These are phyloP conservation scores for Stephania cephalantha DNA, from an alignment of 164 flowering plant species.

Conservation along the genomic window DNA sequence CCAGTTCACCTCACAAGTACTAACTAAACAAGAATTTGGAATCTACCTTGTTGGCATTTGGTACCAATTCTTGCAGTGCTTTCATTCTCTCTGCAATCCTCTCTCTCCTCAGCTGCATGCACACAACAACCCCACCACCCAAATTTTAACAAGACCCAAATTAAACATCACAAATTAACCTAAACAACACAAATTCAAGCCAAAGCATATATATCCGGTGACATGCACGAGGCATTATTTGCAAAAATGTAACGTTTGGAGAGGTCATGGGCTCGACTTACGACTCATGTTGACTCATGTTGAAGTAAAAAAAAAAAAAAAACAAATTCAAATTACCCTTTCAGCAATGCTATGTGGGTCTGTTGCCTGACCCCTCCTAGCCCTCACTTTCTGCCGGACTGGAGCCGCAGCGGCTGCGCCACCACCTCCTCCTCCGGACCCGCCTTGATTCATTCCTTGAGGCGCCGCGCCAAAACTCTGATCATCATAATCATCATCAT, in stretches of 20 bases:
- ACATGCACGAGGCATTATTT: too few species aligned
- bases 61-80: slow-evolving; percentile 91
- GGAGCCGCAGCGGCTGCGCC: slow-evolving; percentile 41
- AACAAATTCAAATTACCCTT: slow-evolving; percentile 47
- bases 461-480: slow-evolving; percentile 43
- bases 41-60: slow-evolving; percentile 94
- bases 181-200: too few species aligned
- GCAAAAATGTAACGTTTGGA: too few species aligned
- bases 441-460: slow-evolving; percentile 32
- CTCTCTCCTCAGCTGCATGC: slow-evolving; percentile 91
- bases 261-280: too few species aligned
- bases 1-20: neutral
- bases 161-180: too few species aligned
- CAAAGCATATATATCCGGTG: too few species aligned
- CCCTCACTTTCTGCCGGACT: slow-evolving; percentile 66
- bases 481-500: too few species aligned
- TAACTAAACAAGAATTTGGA: neutral
- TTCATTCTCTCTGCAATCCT: slow-evolving; percentile 99
- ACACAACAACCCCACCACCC: neutral
- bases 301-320: neutral
- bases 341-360: slow-evolving; percentile 99
- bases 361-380: slow-evolving; percentile 95
- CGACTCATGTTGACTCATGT: too few species aligned
- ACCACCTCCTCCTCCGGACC: slow-evolving; percentile 33
- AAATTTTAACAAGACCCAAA: neutral